Percentiles rank a stretch among this genome's conserved stretches.
phyloP scores from a whole-genome alignment of 768 basidiomycete genomes.

The Boletus bicolor region DNA sequence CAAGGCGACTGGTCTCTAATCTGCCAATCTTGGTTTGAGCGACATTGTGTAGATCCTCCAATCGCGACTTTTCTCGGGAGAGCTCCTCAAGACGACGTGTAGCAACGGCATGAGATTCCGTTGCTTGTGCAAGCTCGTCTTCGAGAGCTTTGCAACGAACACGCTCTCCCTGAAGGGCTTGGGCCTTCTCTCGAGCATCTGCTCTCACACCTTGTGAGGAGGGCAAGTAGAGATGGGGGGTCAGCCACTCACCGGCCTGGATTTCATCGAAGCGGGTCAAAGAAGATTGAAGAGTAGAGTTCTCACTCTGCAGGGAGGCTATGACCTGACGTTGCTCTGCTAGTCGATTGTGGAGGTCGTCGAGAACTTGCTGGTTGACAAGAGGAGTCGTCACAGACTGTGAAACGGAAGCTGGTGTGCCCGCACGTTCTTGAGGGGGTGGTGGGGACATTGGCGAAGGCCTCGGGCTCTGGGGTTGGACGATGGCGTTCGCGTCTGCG shows the following conservation, averaged over 20 bases:
- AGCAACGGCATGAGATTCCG: constrained; percentile 3
- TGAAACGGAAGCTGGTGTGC: constrained; percentile 1
- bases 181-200: constrained; percentile 18
- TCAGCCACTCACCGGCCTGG: constrained; percentile 27
- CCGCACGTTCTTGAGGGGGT: constrained; percentile 12
- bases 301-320: constrained; percentile 26
- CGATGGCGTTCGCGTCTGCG: constrained; percentile 27
- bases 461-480: constrained; percentile 30
- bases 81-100: constrained; percentile 18
- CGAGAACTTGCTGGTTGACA: constrained; percentile 3
- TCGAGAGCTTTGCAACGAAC: constrained; percentile 19
- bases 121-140: constrained; percentile 19
- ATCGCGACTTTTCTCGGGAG: constrained; percentile 22
- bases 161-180: constrained; percentile 20
- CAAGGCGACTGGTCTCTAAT: constrained; percentile 11
- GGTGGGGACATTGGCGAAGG: constrained; percentile 16
- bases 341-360: constrained; percentile 14
- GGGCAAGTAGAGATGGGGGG: neutral
- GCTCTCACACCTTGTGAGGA: neutral
- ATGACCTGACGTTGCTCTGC: constrained; percentile 18
- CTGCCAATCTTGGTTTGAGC: constrained; percentile 16
- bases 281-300: constrained; percentile 26
- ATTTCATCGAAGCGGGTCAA: constrained; percentile 28
- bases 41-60: constrained; percentile 14
- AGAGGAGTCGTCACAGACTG: neutral